Evolutionary conservation across 1,139 yeast species (phyloP).

Genomic region (Waltiozyma sp.): DNA sequence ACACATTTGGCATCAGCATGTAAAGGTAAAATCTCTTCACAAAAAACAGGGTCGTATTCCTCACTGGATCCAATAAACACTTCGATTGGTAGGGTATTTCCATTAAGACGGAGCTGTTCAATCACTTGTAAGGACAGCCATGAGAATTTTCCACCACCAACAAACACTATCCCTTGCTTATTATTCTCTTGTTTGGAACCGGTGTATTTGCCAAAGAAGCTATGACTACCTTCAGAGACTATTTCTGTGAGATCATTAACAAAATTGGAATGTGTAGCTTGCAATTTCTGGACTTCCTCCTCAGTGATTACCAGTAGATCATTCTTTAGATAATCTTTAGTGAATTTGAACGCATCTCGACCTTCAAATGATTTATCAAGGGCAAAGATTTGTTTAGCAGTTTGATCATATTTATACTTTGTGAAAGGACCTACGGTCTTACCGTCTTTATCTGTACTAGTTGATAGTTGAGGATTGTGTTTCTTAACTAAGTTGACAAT

Average conservation of each 20-base stretch:
- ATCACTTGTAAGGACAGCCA: constrained; percentile 44
- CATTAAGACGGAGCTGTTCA: constrained; percentile 36
- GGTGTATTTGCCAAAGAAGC: neutral
- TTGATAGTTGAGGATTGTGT: neutral
- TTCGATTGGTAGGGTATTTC: constrained; percentile 49
- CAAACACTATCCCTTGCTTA: constrained; percentile 41
- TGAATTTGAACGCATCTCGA: neutral
- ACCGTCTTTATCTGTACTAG: neutral
- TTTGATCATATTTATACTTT: neutral
- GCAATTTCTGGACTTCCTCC: neutral
- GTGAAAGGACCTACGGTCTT: neutral
- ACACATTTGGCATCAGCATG: neutral
- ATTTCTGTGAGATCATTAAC: neutral
- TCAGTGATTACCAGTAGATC: neutral
- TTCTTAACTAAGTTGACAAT: too few relatives aligned
- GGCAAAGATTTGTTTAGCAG: neutral
- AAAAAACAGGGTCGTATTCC: constrained; percentile 42
- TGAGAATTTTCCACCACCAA: constrained; percentile 52
- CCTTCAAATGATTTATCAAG: neutral
- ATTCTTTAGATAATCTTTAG: neutral
- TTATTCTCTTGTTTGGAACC: neutral
- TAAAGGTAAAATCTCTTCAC: constrained; percentile 37
- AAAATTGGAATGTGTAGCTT: neutral
- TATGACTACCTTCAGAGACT: neutral
- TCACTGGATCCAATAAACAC: constrained; percentile 43